Percentiles rank a stretch among this genome's conserved stretches.
These are phyloP conservation scores for Debaryomyces udenii DNA, from an alignment of 1,139 yeast species.

Conservation along the genomic window DNA sequence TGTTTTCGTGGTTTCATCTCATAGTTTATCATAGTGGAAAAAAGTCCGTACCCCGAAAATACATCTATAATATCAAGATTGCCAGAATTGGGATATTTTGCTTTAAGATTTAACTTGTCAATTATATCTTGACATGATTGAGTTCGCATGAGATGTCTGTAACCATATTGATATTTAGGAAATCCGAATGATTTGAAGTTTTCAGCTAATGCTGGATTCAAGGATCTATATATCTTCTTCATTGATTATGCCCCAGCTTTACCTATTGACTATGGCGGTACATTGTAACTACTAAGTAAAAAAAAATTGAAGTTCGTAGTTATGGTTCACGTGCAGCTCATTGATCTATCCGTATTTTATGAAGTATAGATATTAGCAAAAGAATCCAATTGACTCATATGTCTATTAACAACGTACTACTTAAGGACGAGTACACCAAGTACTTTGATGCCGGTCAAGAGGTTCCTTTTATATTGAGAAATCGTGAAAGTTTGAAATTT, in stretches of 20 bases:
- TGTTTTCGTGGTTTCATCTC: constrained; percentile 63
- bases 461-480: background rate
- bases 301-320: background rate
- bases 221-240: constrained; percentile 23
- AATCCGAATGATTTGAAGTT: constrained; percentile 20
- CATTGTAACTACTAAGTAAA: background rate
- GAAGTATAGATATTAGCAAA: no score
- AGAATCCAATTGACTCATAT: constrained; percentile 15
- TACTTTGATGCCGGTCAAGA: constrained; percentile 17
- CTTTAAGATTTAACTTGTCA: constrained; percentile 43
- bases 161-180: constrained; percentile 23
- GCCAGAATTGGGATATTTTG: constrained; percentile 43
- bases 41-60: constrained; percentile 59
- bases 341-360: background rate
- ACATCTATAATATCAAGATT: constrained; percentile 63
- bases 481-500: constrained; percentile 23
- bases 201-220: constrained; percentile 34
- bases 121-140: constrained; percentile 41
- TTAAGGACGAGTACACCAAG: constrained; percentile 25
- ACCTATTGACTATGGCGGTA: background rate
- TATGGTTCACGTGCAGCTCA: background rate
- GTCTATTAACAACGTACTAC: constrained; percentile 36
- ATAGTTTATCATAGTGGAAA: constrained; percentile 58
- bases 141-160: constrained; percentile 25
- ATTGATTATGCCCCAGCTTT: constrained; percentile 1